Conservation (phyloP, 2,329 filamentous ascomycete genomes). For the Fusarium citri region DNA sequence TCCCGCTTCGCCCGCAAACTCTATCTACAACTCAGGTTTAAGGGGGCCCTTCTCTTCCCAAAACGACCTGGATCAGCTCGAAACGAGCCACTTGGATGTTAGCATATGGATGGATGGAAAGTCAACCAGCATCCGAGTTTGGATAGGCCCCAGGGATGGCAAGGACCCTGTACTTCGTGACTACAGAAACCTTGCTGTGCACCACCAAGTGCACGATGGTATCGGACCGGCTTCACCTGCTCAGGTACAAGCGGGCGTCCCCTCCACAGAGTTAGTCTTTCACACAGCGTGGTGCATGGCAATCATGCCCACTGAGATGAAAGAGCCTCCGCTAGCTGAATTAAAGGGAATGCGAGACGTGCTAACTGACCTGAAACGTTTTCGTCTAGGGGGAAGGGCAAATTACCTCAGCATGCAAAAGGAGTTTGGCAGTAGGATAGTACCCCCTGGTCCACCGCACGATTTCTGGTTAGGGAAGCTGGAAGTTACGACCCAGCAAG, state of each 20-base stretch:
- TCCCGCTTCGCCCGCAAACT: constrained; percentile 8
- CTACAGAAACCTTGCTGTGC: constrained; percentile 60
- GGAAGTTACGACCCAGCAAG: constrained; percentile 28
- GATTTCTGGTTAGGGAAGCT: constrained; percentile 53
- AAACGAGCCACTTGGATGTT: constrained; percentile 38
- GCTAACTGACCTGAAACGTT: constrained; percentile 55
- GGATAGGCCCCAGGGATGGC: constrained; percentile 58
- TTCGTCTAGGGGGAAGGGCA: constrained; percentile 51
- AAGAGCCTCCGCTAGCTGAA: constrained; percentile 46
- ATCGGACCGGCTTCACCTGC: constrained; percentile 61
- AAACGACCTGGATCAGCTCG: constrained; percentile 29
- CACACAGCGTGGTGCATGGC: constrained; percentile 65
- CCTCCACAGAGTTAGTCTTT: constrained; percentile 59
- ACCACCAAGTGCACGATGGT: constrained; percentile 50
- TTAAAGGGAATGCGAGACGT: constrained; percentile 59
- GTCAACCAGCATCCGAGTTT: constrained; percentile 52
- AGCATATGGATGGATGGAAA: constrained; percentile 46
- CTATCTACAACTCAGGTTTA: constrained; percentile 12
- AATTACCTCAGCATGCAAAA: constrained; percentile 40
- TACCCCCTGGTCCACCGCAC: constrained; percentile 44
- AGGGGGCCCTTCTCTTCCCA: background rate
- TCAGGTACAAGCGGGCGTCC: constrained; percentile 64
- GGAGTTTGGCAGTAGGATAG: constrained; percentile 1
- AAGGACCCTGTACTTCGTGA: constrained; percentile 56
- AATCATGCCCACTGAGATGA: constrained; percentile 51